phyloP scores from a whole-genome alignment of 78 protist species.

The Polysphondylium violaceum region DNA sequence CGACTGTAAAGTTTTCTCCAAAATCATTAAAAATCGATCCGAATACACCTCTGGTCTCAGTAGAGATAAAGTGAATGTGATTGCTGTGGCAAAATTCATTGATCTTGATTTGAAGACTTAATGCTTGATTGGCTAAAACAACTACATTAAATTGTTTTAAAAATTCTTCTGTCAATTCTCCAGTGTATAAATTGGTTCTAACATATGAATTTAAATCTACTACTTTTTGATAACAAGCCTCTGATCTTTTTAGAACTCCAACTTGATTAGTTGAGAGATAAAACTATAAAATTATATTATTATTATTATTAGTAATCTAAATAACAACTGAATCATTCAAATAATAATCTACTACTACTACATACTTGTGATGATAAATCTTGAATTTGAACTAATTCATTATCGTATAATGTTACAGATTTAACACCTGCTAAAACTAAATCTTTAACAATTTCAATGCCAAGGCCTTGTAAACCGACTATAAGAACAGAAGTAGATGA shows the following conservation, averaged over 20 bases:
- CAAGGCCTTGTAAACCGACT: constrained; percentile 96
- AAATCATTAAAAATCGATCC: constrained; percentile 92
- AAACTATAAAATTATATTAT: constrained; percentile 83
- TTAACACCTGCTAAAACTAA: constrained; percentile 97
- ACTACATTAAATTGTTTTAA: constrained; percentile 59
- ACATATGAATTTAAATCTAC: constrained; percentile 96
- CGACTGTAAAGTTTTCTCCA: constrained; percentile 88
- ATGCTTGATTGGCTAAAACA: constrained; percentile 74
- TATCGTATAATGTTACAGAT: constrained; percentile 94
- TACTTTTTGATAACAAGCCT: constrained; percentile 76
- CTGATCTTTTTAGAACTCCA: constrained; percentile 84
- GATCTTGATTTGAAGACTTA: constrained; percentile 51
- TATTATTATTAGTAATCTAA: not conserved
- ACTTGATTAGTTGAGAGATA: constrained; percentile 92
- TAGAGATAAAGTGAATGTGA: constrained; percentile 59
- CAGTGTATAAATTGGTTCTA: constrained; percentile 38
- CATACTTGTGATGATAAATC: constrained; percentile 88
- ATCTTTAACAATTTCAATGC: constrained; percentile 99
- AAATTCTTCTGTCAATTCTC: constrained; percentile 72
- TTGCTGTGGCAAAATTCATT: constrained; percentile 79
- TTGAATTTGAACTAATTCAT: constrained; percentile 20
- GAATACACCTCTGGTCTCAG: constrained; percentile 90
- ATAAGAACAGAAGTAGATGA: constrained; percentile 88
- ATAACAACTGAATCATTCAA: not conserved
- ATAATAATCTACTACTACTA: not conserved